Evolutionary conservation across 2,329 filamentous ascomycete genomes (phyloP).

Genomic region (Blastomyces emzantsi): DNA sequence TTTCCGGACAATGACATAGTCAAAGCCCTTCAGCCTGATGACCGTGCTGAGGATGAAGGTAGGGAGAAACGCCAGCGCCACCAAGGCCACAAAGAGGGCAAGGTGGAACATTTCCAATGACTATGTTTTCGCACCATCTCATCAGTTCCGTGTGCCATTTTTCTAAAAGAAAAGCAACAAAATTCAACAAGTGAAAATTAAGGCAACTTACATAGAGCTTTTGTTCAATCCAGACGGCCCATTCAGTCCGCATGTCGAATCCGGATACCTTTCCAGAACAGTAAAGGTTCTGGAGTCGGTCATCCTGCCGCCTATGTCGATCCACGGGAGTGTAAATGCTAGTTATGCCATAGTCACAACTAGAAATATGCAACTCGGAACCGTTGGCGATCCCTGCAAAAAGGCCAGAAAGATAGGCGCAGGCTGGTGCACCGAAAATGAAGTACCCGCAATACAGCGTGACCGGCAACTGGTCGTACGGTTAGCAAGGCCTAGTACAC

Average conservation of each 20-base stretch:
- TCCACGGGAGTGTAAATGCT: neutral
- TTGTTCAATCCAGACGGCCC: slow-evolving; percentile 1
- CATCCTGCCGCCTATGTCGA: slow-evolving; percentile 1
- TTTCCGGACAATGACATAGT: neutral
- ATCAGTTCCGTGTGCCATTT: neutral
- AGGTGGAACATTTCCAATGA: slow-evolving; percentile 8
- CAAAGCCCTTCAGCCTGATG: neutral
- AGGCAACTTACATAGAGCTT: slow-evolving; percentile 4
- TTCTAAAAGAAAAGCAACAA: neutral
- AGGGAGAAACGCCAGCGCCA: neutral
- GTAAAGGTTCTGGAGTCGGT: neutral
- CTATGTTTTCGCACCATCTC: neutral
- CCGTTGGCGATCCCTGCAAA: neutral
- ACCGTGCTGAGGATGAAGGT: slow-evolving; percentile 4
- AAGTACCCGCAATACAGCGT: neutral
- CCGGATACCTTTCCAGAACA: slow-evolving; percentile 5
- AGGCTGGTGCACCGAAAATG: slow-evolving; percentile 3
- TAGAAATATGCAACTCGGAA: neutral
- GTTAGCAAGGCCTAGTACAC: neutral
- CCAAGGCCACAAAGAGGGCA: slow-evolving; percentile 1
- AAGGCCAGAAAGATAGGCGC: slow-evolving; percentile 5
- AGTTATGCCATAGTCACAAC: neutral
- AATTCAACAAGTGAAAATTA: neutral
- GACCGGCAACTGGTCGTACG: neutral
- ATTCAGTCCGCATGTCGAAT: neutral